Conservation (phyloP, 2,329 filamentous ascomycete genomes). For the Monosporascus sp. region DNA sequence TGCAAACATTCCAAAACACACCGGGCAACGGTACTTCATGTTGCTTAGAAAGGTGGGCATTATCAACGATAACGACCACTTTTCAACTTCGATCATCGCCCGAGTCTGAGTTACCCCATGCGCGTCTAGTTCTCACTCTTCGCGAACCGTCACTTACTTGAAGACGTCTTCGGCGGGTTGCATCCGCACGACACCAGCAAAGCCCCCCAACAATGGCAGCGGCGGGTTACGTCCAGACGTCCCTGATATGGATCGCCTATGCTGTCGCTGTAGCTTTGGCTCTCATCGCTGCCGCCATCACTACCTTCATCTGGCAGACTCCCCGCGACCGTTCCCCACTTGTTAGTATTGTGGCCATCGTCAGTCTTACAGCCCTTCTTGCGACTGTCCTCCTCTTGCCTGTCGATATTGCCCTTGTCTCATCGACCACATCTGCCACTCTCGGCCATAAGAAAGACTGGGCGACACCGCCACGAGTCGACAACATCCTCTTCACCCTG, state of each 20-base stretch:
- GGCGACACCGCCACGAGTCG: conserved; percentile 78
- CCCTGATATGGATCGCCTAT: conserved; percentile 93
- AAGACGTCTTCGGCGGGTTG: no score
- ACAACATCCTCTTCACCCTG: conserved; percentile 72
- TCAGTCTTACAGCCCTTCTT: conserved; percentile 80
- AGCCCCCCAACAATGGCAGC: conserved; percentile 17
- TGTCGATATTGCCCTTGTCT: conserved; percentile 92
- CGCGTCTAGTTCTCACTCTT: no score
- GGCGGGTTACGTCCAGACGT: conserved; percentile 69
- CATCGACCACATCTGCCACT: conserved; percentile 71
- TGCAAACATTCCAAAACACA: no score
- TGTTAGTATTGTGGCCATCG: conserved; percentile 77
- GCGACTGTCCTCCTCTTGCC: conserved; percentile 89
- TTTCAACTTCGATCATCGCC: no score
- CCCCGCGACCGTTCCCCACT: conserved; percentile 77
- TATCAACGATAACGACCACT: no score
- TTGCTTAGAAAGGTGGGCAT: no score
- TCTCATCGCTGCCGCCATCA: conserved; percentile 71
- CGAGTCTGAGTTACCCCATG: no score
- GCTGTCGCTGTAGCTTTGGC: conserved; percentile 74
- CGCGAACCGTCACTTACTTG: no score
- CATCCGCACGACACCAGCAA: no score
- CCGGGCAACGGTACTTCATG: no score
- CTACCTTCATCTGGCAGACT: conserved; percentile 87
- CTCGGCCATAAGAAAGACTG: conserved; percentile 86